Conservation (phyloP, 2,329 filamentous ascomycete genomes). For the Fusarium circinatum region DNA sequence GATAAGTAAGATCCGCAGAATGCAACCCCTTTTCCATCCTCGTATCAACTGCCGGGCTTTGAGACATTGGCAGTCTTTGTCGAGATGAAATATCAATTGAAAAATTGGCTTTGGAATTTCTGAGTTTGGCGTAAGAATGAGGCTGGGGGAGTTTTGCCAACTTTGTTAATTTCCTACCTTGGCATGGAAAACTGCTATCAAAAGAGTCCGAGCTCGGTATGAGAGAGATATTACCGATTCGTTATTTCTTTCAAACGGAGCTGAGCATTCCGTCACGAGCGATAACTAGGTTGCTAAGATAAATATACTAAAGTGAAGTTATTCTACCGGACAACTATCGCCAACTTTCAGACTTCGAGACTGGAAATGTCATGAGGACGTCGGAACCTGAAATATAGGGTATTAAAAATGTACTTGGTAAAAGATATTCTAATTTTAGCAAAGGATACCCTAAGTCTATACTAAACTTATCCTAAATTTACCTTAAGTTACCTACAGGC, state of each 20-base stretch:
- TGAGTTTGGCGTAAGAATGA: background rate
- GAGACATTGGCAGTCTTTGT: background rate
- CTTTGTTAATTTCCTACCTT: background rate
- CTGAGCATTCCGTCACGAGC: too few relatives aligned
- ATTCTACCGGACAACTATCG: background rate
- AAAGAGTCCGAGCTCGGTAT: too few relatives aligned
- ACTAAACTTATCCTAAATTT: too few relatives aligned
- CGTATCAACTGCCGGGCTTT: background rate
- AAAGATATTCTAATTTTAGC: too few relatives aligned
- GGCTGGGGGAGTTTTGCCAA: background rate
- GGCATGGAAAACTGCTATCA: too few relatives aligned
- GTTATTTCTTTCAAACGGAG: too few relatives aligned
- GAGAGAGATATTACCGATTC: too few relatives aligned
- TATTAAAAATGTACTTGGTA: too few relatives aligned
- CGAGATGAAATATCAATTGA: background rate
- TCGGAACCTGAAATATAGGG: background rate
- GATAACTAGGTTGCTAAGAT: background rate
- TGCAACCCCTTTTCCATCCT: constrained; percentile 11
- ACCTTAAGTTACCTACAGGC: too few relatives aligned
- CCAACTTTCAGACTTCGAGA: accelerated
- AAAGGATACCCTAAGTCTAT: too few relatives aligned
- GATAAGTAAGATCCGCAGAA: constrained; percentile 31
- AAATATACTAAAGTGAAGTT: background rate
- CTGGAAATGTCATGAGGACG: background rate
- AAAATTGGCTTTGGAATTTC: accelerated